phyloP scores from a whole-genome alignment of 768 basidiomycete genomes.

The Psilocybe tampanensis region DNA sequence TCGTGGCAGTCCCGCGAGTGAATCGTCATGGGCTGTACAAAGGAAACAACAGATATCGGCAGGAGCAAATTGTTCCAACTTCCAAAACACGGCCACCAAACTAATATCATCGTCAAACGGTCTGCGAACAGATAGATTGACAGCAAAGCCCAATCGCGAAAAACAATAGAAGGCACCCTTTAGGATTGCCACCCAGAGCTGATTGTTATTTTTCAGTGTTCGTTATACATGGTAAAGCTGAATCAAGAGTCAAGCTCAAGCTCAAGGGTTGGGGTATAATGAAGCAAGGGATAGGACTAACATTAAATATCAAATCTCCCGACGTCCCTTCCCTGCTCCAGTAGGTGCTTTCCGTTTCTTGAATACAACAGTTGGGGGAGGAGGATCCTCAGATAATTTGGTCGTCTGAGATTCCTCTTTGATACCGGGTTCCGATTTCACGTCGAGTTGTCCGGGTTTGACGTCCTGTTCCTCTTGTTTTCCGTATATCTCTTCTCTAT shows the following conservation, averaged over 20 bases:
- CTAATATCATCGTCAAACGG: no score
- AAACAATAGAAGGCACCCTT: no score
- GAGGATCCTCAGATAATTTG: constrained; percentile 6
- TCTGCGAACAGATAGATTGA: no score
- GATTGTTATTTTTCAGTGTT: no score
- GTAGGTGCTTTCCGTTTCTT: constrained; percentile 35
- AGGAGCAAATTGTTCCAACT: no score
- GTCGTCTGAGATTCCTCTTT: constrained; percentile 15
- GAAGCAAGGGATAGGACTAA: not conserved
- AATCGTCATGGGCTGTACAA: not conserved
- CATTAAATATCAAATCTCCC: constrained; percentile 19
- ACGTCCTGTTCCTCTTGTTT: constrained; percentile 9
- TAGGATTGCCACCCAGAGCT: no score
- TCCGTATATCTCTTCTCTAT: constrained; percentile 17
- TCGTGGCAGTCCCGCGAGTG: no score
- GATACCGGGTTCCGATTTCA: constrained; percentile 16
- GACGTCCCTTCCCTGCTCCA: constrained; percentile 29
- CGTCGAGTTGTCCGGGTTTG: constrained; percentile 6
- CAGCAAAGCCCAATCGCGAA: no score
- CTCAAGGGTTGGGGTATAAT: not conserved
- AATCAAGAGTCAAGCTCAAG: no score
- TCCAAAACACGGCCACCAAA: no score
- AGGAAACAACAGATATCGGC: constrained; percentile 3
- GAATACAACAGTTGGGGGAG: constrained; percentile 25
- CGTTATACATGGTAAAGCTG: no score